Evolutionary conservation across 1,284 basidiomycete genomes (phyloP).

Genomic region (Kalmanozyma brasiliensis): DNA sequence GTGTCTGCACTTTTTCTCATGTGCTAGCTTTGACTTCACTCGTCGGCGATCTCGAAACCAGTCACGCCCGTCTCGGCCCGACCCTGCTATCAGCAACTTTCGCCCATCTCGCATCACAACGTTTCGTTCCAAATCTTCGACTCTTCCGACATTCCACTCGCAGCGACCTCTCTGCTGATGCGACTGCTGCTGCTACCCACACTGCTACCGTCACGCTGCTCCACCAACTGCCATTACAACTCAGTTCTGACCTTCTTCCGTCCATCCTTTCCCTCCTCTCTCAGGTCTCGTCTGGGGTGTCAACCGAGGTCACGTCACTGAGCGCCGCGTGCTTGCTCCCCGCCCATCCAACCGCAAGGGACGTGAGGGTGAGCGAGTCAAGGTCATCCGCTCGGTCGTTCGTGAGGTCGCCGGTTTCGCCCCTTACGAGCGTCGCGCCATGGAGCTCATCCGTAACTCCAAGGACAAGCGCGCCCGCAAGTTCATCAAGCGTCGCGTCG

Average conservation of each 20-base stretch:
- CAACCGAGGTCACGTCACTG: slow-evolving; percentile 94
- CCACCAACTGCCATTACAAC: background rate
- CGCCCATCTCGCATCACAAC: too few species aligned
- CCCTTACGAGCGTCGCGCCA: slow-evolving; percentile 96
- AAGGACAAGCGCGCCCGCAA: slow-evolving; percentile 74
- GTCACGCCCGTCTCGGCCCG: too few species aligned
- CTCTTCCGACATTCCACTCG: background rate
- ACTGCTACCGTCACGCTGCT: too few species aligned
- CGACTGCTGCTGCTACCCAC: too few species aligned
- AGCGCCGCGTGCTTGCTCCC: slow-evolving; percentile 79
- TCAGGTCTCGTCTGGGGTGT: slow-evolving; percentile 88
- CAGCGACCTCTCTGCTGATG: background rate
- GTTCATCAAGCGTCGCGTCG: slow-evolving; percentile 67
- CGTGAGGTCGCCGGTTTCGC: slow-evolving; percentile 83
- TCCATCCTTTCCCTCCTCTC: background rate
- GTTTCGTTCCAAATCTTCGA: background rate
- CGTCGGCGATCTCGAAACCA: too few species aligned
- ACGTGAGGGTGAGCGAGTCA: slow-evolving; percentile 74
- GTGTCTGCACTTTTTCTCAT: too few species aligned
- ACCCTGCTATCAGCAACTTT: too few species aligned
- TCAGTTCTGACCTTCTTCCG: slow-evolving; percentile 15
- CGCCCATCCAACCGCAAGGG: slow-evolving; percentile 95
- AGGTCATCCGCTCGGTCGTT: slow-evolving; percentile 61
- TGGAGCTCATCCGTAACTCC: slow-evolving; percentile 99
- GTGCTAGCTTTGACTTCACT: too few species aligned